Conservation (phyloP, 306 rosid species). For the Cicer cuneatum region DNA sequence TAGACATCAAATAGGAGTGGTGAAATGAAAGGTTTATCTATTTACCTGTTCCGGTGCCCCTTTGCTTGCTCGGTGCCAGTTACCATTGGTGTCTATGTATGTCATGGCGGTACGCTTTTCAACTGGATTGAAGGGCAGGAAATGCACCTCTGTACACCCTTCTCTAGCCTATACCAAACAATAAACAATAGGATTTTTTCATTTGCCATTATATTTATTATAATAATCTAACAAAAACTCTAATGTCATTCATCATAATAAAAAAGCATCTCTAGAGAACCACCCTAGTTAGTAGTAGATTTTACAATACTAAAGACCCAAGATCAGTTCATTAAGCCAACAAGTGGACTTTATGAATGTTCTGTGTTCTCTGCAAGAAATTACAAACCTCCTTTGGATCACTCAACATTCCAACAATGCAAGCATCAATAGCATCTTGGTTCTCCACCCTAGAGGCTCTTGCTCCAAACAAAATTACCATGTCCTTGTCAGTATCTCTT, state of each 20-base stretch:
- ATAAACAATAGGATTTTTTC: not conserved
- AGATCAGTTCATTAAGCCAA: too few species aligned
- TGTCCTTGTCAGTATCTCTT: constrained; percentile 66
- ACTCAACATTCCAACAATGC: constrained; percentile 93
- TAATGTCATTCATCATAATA: not conserved
- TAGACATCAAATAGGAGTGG: not conserved
- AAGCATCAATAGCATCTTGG: constrained; percentile 94
- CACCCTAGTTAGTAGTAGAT: too few species aligned
- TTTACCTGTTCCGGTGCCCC: constrained; percentile 95
- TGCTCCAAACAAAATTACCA: constrained; percentile 70
- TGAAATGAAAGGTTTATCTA: not conserved
- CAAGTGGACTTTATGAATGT: not conserved
- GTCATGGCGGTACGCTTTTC: constrained; percentile 96
- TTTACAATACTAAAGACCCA: too few species aligned
- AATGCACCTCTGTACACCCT: constrained; percentile 76
- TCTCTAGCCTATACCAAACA: constrained; percentile 71
- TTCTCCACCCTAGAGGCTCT: constrained; percentile 91
- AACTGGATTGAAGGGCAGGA: constrained; percentile 90
- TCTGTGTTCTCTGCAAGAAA: not conserved
- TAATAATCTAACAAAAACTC: not conserved
- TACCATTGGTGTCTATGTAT: constrained; percentile 65
- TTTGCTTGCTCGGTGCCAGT: constrained; percentile 88
- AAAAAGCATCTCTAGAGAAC: too few species aligned
- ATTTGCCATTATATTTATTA: not conserved
- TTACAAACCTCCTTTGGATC: constrained; percentile 85